Base-by-base conservation (phyloP, 495 filamentous ascomycete genomes). In the Penicillium pancosmium region DNA sequence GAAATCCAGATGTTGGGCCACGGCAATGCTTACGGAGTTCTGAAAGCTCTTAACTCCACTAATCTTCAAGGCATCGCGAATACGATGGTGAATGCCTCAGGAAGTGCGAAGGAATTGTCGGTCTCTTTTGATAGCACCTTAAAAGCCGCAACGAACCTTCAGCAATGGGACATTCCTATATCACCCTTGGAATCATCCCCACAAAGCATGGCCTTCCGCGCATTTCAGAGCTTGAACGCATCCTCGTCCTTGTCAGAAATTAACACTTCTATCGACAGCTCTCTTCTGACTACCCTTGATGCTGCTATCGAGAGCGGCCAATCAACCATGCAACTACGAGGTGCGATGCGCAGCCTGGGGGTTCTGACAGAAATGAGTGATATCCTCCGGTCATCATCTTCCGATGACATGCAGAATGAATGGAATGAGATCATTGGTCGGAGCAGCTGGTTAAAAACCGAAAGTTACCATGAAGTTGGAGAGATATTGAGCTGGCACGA, bases 81-180 rank as follows among this genome's bases (percentile, higher is more conserved):
- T 52, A 76, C 78, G n/a, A 72, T 81, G 57, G 66, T 79, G 19
- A 67, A 68, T 23, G 60, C 66, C 4, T 61, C 68, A 15, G 59
- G 65, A 1, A 64, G 41, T 48, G 51, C 66, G 19, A 73, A 70
- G 13, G 69, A 74, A 19, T 62, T 63, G 19, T 61, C 71, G 36
- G 49, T 60, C n/a, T 82, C 84, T 8, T 74, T 86, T 15, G 86
- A 90, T 41, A 87, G 82, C 56, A 88, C 91, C 60, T 86, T 95
- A 55, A 83, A 84, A 49, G 89, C 91, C n/a, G 93, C 94, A 13
- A 83, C 88, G 50, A 91, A 89, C 65, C 77, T 98, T 49, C 92
- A 93, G 63, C 88, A 94, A 66, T 98, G 94, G 94, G 93, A 97
- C 72, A 78, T 98, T 53, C 88, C 89, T 52, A 87, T 88, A 8